Percentiles rank a stretch among this genome's conserved stretches.
phyloP scores from a whole-genome alignment of 805 yeast species.

The Yarrowia bubula region DNA sequence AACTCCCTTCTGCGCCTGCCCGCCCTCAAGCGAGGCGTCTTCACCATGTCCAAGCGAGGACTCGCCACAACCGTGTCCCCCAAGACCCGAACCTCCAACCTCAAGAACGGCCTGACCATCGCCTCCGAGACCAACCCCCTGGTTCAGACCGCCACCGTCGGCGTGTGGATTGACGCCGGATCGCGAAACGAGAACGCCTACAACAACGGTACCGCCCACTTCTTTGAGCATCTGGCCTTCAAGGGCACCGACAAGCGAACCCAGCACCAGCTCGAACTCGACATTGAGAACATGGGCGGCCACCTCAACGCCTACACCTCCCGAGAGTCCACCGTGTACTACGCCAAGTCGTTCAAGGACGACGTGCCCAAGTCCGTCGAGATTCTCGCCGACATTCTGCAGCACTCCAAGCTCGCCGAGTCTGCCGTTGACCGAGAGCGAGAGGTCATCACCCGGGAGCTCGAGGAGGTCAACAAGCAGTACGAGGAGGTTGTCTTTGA shows the following conservation, averaged over 20 bases:
- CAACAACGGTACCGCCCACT: constrained; percentile 94
- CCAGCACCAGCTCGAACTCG: constrained; percentile 81
- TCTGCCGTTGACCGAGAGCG: constrained; percentile 92
- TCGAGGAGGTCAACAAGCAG: constrained; percentile 98
- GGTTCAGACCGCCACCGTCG: constrained; percentile 92
- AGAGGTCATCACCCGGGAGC: constrained; percentile 92
- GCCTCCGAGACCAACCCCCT: constrained; percentile 88
- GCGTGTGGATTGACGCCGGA: constrained; percentile 98
- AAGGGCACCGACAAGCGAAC: constrained; percentile 85
- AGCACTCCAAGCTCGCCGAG: constrained; percentile 77
- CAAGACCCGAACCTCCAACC: constrained; percentile 62
- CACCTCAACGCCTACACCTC: constrained; percentile 98
- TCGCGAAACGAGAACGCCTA: constrained; percentile 88
- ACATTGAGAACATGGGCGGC: constrained; percentile 93
- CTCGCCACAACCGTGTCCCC: constrained; percentile 37
- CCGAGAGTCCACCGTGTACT: constrained; percentile 95
- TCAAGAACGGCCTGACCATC: constrained; percentile 90
- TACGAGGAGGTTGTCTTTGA: constrained; percentile 98
- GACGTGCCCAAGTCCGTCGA: constrained; percentile 87
- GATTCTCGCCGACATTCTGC: constrained; percentile 83
- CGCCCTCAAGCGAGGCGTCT: constrained; percentile 27
- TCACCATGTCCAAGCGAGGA: constrained; percentile 21
- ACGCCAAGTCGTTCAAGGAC: constrained; percentile 77
- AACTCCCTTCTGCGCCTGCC: constrained; percentile 27
- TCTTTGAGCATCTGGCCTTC: constrained; percentile 93